Evolutionary conservation across 2,329 filamentous ascomycete species (phyloP).

Genomic region (Fusarium staphyleae): DNA sequence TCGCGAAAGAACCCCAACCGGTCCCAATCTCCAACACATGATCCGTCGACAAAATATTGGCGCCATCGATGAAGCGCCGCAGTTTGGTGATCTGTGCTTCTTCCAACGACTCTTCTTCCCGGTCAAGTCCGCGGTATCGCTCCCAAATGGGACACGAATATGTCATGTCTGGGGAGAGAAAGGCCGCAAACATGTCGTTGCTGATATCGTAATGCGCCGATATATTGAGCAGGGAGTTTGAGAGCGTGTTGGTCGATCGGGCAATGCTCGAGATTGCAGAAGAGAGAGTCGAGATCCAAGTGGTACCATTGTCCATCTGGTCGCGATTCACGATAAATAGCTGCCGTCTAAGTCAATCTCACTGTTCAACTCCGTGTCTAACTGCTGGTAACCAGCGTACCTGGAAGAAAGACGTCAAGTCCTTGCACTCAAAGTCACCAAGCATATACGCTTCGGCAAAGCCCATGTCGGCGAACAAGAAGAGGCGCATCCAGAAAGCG

Average conservation of each 20-base stretch:
- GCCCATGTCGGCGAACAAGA: constrained; percentile 77
- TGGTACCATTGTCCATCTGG: constrained; percentile 69
- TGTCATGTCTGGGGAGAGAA: constrained; percentile 78
- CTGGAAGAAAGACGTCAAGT: constrained; percentile 73
- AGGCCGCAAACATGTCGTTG: constrained; percentile 78
- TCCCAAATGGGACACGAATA: constrained; percentile 75
- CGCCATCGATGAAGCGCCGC: constrained; percentile 69
- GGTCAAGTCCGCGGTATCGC: neutral
- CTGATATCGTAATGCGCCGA: constrained; percentile 78
- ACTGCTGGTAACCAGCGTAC: constrained; percentile 46
- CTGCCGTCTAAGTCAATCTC: constrained; percentile 46
- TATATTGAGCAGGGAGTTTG: constrained; percentile 69
- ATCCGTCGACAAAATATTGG: constrained; percentile 67
- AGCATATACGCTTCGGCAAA: constrained; percentile 79
- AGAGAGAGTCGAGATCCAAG: constrained; percentile 65
- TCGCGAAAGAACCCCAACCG: constrained; percentile 78
- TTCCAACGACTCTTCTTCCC: constrained; percentile 64
- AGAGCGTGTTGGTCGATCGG: constrained; percentile 62
- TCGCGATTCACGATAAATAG: constrained; percentile 75
- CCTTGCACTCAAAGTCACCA: constrained; percentile 70
- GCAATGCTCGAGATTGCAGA: constrained; percentile 65
- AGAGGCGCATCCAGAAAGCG: constrained; percentile 73
- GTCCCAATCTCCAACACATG: constrained; percentile 79
- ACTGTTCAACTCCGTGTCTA: neutral
- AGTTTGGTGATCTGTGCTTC: constrained; percentile 73